Conservation (phyloP, 2,329 filamentous ascomycete genomes). For the Stagonosporopsis cucurbitacearum region DNA sequence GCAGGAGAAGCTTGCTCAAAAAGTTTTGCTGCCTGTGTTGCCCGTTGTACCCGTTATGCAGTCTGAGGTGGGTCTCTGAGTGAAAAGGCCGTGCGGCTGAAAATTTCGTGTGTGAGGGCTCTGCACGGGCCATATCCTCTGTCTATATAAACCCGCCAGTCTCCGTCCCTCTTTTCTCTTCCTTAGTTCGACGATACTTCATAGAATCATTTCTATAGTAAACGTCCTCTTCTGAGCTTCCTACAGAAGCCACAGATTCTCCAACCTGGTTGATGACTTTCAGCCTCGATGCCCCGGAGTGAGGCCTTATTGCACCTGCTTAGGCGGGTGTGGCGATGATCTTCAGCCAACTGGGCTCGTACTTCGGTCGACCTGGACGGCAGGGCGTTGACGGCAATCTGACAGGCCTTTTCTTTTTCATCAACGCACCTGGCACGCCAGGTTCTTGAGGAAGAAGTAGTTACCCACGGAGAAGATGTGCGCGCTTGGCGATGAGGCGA, state of each 20-base stretch:
- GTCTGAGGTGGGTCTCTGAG: constrained; percentile 1
- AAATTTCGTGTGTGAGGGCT: constrained; percentile 1
- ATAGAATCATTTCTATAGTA: constrained; percentile 82
- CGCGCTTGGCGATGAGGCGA: no score
- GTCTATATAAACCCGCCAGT: constrained; percentile 1
- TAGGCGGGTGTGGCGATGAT: constrained; percentile 96
- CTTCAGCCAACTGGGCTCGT: constrained; percentile 77
- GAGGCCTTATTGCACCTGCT: constrained; percentile 70
- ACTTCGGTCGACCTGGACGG: constrained; percentile 77
- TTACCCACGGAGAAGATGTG: no score
- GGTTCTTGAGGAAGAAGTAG: constrained; percentile 39
- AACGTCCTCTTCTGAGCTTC: constrained; percentile 90
- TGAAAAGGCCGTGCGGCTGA: constrained; percentile 1
- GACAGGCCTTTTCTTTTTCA: constrained; percentile 66
- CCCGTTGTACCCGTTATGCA: constrained; percentile 4
- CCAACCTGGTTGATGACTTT: constrained; percentile 88
- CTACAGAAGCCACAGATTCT: constrained; percentile 89
- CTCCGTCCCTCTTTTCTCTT: constrained; percentile 14
- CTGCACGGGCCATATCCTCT: neutral
- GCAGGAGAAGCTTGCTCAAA: neutral
- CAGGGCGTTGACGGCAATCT: constrained; percentile 86
- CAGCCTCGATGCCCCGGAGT: constrained; percentile 90
- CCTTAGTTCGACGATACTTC: constrained; percentile 28
- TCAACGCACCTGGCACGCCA: constrained; percentile 40
- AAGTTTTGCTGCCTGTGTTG: neutral